Base-by-base conservation (phyloP, 202 grass and related monocot species). In the Bolboschoenoplectus hybrid region DNA sequence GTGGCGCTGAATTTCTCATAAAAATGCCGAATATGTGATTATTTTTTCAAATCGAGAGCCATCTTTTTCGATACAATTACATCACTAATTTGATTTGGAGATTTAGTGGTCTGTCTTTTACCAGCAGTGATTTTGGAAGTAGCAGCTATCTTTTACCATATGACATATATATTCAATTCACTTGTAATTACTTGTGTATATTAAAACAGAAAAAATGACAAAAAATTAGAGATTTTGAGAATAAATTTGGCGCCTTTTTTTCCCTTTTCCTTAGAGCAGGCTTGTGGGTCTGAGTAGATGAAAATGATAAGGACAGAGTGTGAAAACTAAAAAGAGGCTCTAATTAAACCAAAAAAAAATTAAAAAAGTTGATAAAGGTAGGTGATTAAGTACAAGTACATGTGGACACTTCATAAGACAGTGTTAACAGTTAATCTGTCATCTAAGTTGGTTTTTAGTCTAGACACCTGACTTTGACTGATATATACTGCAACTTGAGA, bases 401-500 rank as follows among this genome's bases (percentile, higher is more conserved):
- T 60, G 36, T 9, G 2, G 35, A 79, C 75, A 79, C 75, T 10
- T 6, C 14, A 79, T 40, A 79, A 79, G 34, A 79, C 75, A 41
- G 10, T 79, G 75, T 58, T 57, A 43, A 36, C 34, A 41, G 75
- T 60, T 60, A 57, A 79, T 79, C 52, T 79, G 74, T 79, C 74
- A 79, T 79, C 52, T 79, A 79, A 40, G 7, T 41, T 79, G 52
- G 12, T 38, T 79, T 58, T 7, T 57, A 56, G 55, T 55, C 53
- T 61, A 57, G 14, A 36, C 14, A 80, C 36, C 74, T 61, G 53
- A 80, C 16, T 43, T 58, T 80, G 36, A 80, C 75, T 80, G 53
- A 43, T 60, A 20, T 56, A n/a, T 43, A 43, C 34, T 40, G 35
- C 75, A 80, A 80, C 56, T 80, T 80, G 16, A 80, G n/a, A 43